phyloP scores from a whole-genome alignment of 805 yeast genomes.

The Candida easanensis region DNA sequence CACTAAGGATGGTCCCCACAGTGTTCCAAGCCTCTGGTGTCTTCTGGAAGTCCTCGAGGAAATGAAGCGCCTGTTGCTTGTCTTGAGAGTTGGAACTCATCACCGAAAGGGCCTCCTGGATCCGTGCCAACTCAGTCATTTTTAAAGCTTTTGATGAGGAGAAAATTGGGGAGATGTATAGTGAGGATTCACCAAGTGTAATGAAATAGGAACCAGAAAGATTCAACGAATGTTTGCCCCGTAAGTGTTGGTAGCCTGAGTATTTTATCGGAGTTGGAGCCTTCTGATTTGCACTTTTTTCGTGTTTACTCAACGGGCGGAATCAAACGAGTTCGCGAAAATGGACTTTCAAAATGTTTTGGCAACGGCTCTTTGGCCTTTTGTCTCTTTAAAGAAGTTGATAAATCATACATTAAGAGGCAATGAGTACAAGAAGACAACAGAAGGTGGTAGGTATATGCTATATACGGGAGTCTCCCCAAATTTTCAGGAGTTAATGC shows the following conservation, averaged over 20 bases:
- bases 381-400: too few species aligned
- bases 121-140: slow-evolving; percentile 12
- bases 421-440: slow-evolving; percentile 42
- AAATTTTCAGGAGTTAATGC: background rate
- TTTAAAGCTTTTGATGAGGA: too few species aligned
- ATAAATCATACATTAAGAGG: too few species aligned
- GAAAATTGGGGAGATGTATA: too few species aligned
- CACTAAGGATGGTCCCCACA: slow-evolving; percentile 51
- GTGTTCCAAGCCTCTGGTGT: slow-evolving; percentile 78
- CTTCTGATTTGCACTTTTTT: background rate
- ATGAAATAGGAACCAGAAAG: too few species aligned
- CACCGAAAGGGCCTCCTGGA: slow-evolving; percentile 25
- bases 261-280: background rate
- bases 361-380: background rate
- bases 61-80: slow-evolving; percentile 47
- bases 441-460: slow-evolving; percentile 40
- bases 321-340: background rate
- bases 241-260: background rate
- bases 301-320: slow-evolving; percentile 3
- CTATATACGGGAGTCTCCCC: too few species aligned
- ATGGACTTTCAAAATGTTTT: background rate
- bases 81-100: slow-evolving; percentile 27
- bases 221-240: too few species aligned
- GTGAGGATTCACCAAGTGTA: too few species aligned
- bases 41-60: slow-evolving; percentile 79